Evolutionary conservation across 2,329 filamentous ascomycete species (phyloP), one percentile per base, ranked within the genome.

Genomic region (Ascochyta fabae): DNA sequence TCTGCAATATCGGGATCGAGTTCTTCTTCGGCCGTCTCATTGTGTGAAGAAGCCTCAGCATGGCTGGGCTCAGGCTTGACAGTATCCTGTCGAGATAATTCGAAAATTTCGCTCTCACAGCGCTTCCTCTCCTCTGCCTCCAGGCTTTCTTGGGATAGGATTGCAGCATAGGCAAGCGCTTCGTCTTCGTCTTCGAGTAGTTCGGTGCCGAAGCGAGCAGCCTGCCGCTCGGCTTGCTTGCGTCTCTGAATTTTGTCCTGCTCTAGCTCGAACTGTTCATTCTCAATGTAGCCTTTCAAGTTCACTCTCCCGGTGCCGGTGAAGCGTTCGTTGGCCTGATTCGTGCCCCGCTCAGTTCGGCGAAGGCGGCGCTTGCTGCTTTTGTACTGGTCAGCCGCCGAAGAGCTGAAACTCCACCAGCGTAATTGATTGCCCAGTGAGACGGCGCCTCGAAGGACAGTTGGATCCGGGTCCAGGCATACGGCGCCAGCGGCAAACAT

Each of bases 371-470:
- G 89, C 76, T 96, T 96, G 59, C 85, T 90, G 52, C 87, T 87
- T 46, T 88, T 85, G 56, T 88, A 86, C 58, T 92, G 87, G 66
- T 89, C 88, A 0, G 88, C 88, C 9, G 84, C 84, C 23, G 84
- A 84, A n/a, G 92, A 94, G 73, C 91, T 96, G 72, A 96, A 98
- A 3, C 90, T 88, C 95, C 95, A 99, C 74, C 92, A 98, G 12
- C 92, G 89, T 16, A 99, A 78, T 68, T 94, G 90, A 0, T 90
- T 90, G 10, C 95, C 95, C 46, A 96, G 86, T 0, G 93, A 89
- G 1, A 97, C 88, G 58, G 96, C 86, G 6, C 95, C 95, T 33
- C 94, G 88, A 13, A 99, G 83, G 0, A 89, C 82, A 0, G 92
- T 93, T 23, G 95, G 86, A 67, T 98, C 92, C 0, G 94, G 90